Evolutionary conservation across 2,329 filamentous ascomycete genomes (phyloP).

Genomic region (Falciphora oryzae): DNA sequence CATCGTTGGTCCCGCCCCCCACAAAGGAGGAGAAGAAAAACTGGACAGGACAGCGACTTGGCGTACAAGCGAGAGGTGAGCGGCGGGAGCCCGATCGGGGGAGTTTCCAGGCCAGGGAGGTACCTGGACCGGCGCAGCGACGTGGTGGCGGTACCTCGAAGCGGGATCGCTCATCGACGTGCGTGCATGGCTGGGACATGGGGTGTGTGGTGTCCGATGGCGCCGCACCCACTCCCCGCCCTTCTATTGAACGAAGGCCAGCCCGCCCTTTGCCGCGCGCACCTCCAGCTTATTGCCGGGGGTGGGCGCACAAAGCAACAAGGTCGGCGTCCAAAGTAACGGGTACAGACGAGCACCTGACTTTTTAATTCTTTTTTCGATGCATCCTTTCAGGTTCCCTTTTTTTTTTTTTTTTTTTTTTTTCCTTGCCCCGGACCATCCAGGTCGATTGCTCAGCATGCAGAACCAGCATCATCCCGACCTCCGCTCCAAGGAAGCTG

Average conservation of each 20-base stretch:
- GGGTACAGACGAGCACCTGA: slow-evolving; percentile 8
- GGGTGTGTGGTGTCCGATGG: not conserved
- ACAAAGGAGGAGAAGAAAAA: not conserved
- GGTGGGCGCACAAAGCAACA: not conserved
- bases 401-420: not conserved
- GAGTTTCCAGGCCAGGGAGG: not conserved
- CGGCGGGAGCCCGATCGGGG: not conserved
- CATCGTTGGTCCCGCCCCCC: not conserved
- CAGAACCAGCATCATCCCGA: slow-evolving; percentile 2
- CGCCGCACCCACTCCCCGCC: too few species aligned
- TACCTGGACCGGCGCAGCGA: not conserved
- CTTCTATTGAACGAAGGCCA: too few species aligned
- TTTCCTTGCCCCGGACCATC: not conserved
- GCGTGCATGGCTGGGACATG: not conserved
- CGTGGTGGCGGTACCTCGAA: not conserved
- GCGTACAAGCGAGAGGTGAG: not conserved
- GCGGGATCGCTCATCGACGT: not conserved
- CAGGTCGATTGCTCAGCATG: slow-evolving; percentile 6
- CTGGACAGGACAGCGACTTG: not conserved
- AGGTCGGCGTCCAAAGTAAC: not conserved
- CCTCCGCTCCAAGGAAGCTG: not conserved
- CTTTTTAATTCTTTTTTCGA: slow-evolving; percentile 15
- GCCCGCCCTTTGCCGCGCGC: too few species aligned
- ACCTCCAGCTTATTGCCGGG: not conserved
- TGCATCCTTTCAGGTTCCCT: slow-evolving; percentile 6